Conservation (phyloP, 139 green algal genomes). For the Chlorella ohadii region DNA sequence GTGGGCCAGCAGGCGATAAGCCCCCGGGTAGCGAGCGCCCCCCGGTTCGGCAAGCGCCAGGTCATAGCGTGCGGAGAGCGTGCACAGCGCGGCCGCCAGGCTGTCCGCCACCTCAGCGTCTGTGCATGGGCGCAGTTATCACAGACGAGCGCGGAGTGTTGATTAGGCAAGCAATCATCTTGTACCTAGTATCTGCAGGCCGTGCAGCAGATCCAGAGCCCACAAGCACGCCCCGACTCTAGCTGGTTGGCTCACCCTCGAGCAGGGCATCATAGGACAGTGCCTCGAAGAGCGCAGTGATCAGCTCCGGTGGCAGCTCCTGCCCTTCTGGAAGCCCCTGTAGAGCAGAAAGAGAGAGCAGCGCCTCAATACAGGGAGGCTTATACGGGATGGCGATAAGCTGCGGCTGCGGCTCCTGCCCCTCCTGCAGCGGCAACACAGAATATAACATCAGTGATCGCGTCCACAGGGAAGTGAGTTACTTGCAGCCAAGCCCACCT, state of each 20-base stretch:
- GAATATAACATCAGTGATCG: too few species aligned
- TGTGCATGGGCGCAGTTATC: background rate
- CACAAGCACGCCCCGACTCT: too few species aligned
- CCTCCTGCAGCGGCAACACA: too few species aligned
- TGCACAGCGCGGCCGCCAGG: slow-evolving; percentile 36
- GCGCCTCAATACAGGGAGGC: too few species aligned
- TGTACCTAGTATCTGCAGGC: too few species aligned
- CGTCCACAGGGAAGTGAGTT: too few species aligned
- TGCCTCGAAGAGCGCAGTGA: slow-evolving; percentile 49
- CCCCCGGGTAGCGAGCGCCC: slow-evolving; percentile 36
- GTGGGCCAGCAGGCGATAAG: slow-evolving; percentile 47
- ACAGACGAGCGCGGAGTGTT: too few species aligned
- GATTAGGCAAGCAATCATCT: too few species aligned
- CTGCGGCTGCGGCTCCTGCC: too few species aligned
- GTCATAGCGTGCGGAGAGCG: slow-evolving; percentile 39
- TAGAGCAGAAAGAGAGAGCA: background rate
- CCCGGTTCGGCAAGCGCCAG: slow-evolving; percentile 35
- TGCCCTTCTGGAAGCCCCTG: background rate
- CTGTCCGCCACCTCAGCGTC: slow-evolving; percentile 34
- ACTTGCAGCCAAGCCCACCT: too few species aligned
- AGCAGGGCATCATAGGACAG: slow-evolving; percentile 38
- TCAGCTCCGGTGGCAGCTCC: slow-evolving; percentile 11
- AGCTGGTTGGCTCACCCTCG: slow-evolving; percentile 13
- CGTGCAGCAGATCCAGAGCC: too few species aligned
- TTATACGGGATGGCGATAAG: too few species aligned